These are phyloP conservation scores for Metarhizium humberi DNA, from an alignment of 2,329 filamentous ascomycete species.

Conservation along the genomic window DNA sequence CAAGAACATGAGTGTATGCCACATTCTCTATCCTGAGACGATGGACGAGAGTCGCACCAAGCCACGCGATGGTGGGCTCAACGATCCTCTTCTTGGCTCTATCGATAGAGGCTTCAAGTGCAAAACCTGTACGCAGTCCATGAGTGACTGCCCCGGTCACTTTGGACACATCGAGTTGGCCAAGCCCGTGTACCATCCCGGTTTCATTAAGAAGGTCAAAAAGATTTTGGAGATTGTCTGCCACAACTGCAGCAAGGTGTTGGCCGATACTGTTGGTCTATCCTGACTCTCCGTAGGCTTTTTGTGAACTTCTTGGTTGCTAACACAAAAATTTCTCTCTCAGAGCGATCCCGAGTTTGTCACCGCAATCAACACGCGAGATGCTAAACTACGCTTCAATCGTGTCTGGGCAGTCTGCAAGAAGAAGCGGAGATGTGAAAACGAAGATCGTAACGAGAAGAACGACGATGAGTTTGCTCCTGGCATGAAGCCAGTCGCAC, in stretches of 20 bases:
- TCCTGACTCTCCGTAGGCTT: constrained; percentile 43
- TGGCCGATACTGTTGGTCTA: constrained; percentile 94
- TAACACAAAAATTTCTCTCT: constrained; percentile 40
- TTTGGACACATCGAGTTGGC: constrained; percentile 98
- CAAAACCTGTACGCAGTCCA: constrained; percentile 90
- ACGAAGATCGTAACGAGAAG: constrained; percentile 60
- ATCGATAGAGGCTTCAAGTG: constrained; percentile 95
- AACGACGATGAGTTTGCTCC: constrained; percentile 61
- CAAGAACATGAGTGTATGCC: constrained; percentile 95
- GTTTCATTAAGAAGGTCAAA: constrained; percentile 98
- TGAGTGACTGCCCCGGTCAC: constrained; percentile 93
- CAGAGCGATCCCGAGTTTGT: constrained; percentile 79
- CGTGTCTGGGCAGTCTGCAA: constrained; percentile 89
- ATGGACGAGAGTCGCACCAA: constrained; percentile 95
- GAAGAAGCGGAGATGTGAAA: constrained; percentile 75
- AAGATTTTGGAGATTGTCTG: constrained; percentile 98
- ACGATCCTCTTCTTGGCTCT: constrained; percentile 91
- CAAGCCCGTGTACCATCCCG: constrained; percentile 87
- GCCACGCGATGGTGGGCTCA: constrained; percentile 84
- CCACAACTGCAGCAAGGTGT: constrained; percentile 96
- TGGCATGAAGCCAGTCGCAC: constrained; percentile 40
- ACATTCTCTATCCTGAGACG: constrained; percentile 97
- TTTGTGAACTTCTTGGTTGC: constrained; percentile 41
- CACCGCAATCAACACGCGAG: constrained; percentile 72
- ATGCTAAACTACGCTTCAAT: constrained; percentile 91